Evolutionary conservation across 2,329 filamentous ascomycete genomes (phyloP).

Genomic region (Fusarium sp.): DNA sequence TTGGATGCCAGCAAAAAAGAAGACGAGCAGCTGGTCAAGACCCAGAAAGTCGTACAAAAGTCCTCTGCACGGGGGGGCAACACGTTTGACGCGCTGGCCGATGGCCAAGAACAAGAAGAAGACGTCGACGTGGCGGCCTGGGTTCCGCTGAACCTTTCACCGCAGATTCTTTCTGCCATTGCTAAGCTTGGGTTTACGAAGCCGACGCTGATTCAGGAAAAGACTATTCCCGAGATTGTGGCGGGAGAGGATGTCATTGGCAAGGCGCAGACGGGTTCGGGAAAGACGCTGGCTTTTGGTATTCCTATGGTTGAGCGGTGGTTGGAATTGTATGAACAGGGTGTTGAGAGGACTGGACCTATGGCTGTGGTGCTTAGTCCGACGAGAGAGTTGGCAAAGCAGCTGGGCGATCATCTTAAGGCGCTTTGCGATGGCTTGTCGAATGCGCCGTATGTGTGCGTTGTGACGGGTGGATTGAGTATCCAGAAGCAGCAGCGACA

Average conservation of each 20-base stretch:
- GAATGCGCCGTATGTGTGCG: constrained; percentile 79
- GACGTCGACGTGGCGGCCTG: constrained; percentile 81
- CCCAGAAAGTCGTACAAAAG: constrained; percentile 51
- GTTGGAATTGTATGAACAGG: constrained; percentile 64
- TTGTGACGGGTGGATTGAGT: constrained; percentile 91
- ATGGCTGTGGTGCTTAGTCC: constrained; percentile 88
- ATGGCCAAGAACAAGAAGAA: constrained; percentile 66
- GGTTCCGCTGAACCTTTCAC: constrained; percentile 79
- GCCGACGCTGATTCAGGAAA: constrained; percentile 84
- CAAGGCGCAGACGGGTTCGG: constrained; percentile 95
- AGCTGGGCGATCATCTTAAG: constrained; percentile 85
- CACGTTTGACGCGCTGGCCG: constrained; percentile 67
- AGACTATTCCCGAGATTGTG: constrained; percentile 84
- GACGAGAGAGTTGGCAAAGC: constrained; percentile 92
- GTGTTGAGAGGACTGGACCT: constrained; percentile 56
- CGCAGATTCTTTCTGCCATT: constrained; percentile 77
- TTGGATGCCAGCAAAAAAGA: constrained; percentile 45
- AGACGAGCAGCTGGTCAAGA: constrained; percentile 49
- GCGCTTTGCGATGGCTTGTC: constrained; percentile 74
- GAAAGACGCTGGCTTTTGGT: constrained; percentile 94
- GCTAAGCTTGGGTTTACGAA: constrained; percentile 82
- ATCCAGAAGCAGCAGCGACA: constrained; percentile 95
- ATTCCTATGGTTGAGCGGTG: constrained; percentile 92
- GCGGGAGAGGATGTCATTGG: constrained; percentile 92
- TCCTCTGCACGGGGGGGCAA: constrained; percentile 56